These are phyloP conservation scores for Leptographium procerum DNA, from an alignment of 2,329 filamentous ascomycete genomes.

Conservation along the genomic window DNA sequence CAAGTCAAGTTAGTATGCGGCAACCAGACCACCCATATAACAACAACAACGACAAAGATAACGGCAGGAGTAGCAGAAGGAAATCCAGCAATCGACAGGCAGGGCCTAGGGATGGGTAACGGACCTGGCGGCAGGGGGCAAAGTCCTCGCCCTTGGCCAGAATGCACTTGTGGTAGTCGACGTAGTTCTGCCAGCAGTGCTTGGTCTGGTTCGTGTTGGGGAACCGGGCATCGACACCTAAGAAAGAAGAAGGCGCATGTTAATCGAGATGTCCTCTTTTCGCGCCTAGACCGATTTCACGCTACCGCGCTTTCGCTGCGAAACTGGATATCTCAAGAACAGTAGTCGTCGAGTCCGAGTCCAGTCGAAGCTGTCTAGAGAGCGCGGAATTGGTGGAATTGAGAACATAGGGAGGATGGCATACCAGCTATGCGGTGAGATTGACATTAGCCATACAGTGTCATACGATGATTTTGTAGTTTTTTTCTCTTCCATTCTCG, in stretches of 20 bases:
- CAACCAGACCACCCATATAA: too few species aligned
- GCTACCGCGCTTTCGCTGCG: not conserved
- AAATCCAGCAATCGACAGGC: not conserved
- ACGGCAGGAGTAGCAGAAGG: not conserved
- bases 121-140: constrained; percentile 89
- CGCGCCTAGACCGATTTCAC: not conserved
- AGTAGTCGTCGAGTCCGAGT: not conserved
- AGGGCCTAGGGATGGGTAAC: constrained; percentile 6
- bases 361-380: not conserved
- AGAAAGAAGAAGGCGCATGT: constrained; percentile 4
- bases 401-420: not conserved
- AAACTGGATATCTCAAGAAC: not conserved
- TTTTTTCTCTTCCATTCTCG: constrained; percentile 1
- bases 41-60: not conserved
- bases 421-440: constrained; percentile 10
- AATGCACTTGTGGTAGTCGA: constrained; percentile 99
- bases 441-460: constrained; percentile 5
- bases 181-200: constrained; percentile 99
- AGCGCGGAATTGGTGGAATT: not conserved
- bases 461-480: constrained; percentile 12
- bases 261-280: not conserved
- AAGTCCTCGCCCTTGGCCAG: constrained; percentile 98
- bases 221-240: constrained; percentile 98
- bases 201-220: constrained; percentile 98
- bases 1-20: constrained; percentile 17